These are phyloP conservation scores for Phialophora chinensis DNA, from an alignment of 2,329 filamentous ascomycete species.

Conservation along the genomic window DNA sequence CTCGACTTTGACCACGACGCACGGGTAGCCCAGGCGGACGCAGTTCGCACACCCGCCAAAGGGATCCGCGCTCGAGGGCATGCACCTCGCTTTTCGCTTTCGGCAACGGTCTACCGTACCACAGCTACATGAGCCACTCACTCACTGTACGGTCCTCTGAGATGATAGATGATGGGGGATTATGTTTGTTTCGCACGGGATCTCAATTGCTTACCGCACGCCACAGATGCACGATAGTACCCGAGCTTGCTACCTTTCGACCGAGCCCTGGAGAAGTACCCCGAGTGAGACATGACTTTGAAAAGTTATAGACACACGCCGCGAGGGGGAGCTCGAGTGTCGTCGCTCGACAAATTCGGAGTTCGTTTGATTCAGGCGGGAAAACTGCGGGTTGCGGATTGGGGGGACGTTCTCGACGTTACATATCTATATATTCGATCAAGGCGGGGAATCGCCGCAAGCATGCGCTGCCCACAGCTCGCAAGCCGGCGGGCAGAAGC, in stretches of 20 bases:
- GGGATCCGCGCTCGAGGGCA: conserved; percentile 11
- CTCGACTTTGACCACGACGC: conserved; percentile 21
- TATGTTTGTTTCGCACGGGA: too few relatives aligned
- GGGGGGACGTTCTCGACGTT: neutral
- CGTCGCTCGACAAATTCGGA: neutral
- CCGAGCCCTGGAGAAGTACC: conserved; percentile 18
- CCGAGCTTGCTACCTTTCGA: conserved; percentile 20
- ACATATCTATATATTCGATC: neutral
- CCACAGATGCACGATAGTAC: conserved; percentile 21
- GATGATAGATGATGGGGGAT: too few relatives aligned
- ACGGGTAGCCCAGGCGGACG: conserved; percentile 18
- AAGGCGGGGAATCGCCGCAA: neutral
- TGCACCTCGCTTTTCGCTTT: conserved; percentile 22
- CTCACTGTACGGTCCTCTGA: neutral
- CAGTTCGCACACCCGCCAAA: conserved; percentile 16
- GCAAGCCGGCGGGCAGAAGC: neutral
- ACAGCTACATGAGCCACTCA: conserved; percentile 1
- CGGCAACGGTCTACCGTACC: conserved; percentile 11
- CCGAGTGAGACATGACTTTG: conserved; percentile 18
- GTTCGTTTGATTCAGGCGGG: neutral
- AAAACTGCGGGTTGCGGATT: neutral
- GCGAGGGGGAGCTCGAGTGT: neutral
- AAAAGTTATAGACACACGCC: too few relatives aligned
- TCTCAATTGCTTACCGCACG: conserved; percentile 11
- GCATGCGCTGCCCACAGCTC: neutral